Evolutionary conservation across 306 rosid genomes (phyloP).

Genomic region (Begonia fuchsioides): DNA sequence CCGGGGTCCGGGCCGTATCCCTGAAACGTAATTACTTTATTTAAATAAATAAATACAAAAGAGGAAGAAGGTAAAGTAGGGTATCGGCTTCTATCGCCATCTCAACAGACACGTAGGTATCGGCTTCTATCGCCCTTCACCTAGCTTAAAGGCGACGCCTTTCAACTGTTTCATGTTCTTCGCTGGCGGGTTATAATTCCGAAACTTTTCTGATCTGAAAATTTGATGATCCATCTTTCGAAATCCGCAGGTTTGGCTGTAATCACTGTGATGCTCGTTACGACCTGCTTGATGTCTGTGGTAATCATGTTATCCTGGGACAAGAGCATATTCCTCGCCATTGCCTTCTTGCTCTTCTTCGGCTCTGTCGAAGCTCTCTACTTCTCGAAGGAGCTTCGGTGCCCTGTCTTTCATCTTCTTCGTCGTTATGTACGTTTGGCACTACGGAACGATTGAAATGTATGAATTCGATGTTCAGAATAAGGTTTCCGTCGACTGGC

Average conservation of each 20-base stretch:
- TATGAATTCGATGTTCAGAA: constrained; percentile 90
- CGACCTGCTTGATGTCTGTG: constrained; percentile 91
- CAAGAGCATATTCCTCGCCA: constrained; percentile 40
- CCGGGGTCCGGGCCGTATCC: too few species aligned
- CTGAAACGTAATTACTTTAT: not conserved
- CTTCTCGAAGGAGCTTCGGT: constrained; percentile 97
- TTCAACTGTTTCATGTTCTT: too few species aligned
- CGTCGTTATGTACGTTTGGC: constrained; percentile 80
- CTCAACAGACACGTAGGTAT: too few species aligned
- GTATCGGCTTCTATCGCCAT: too few species aligned
- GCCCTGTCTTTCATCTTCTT: constrained; percentile 87
- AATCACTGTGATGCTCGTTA: constrained; percentile 89
- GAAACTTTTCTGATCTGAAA: too few species aligned
- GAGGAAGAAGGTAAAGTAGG: not conserved
- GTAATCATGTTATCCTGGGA: constrained; percentile 92
- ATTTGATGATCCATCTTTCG: too few species aligned
- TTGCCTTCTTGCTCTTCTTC: constrained; percentile 69
- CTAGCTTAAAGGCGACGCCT: too few species aligned
- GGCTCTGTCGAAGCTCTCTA: constrained; percentile 94
- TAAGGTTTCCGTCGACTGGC: constrained; percentile 94
- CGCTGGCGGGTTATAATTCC: too few species aligned
- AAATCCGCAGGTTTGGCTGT: constrained; percentile 72
- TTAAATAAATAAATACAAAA: not conserved
- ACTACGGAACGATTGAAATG: constrained; percentile 80
- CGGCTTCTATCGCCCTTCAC: too few species aligned